A percentile compares a stretch with the other conserved stretches of the same genome.
These are phyloP conservation scores for Penicillium sp. DNA, from an alignment of 2,329 filamentous ascomycete genomes.

Conservation along the genomic window DNA sequence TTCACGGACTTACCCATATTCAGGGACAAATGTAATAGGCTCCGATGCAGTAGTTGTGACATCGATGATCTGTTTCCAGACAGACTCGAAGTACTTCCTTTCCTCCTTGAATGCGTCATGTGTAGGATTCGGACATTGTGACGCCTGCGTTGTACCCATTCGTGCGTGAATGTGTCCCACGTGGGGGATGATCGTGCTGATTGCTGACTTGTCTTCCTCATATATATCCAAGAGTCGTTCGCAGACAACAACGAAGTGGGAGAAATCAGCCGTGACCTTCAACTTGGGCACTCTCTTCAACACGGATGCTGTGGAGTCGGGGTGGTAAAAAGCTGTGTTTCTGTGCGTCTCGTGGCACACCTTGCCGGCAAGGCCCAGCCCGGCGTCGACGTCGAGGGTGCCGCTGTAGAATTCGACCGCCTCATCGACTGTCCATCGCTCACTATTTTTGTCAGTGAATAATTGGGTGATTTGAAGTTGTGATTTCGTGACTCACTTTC, in stretches of 20 bases:
- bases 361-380: constrained; percentile 31
- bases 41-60: constrained; percentile 2
- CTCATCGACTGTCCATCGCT: constrained; percentile 34
- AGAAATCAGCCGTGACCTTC: constrained; percentile 27
- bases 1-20: constrained; percentile 14
- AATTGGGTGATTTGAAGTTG: too few relatives aligned
- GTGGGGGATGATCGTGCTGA: constrained; percentile 30
- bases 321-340: constrained; percentile 36
- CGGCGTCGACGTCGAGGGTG: constrained; percentile 32
- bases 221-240: constrained; percentile 23
- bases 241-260: constrained; percentile 25
- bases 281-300: constrained; percentile 35
- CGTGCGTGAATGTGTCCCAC: constrained; percentile 40
- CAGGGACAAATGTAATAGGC: constrained; percentile 14
- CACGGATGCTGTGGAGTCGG: constrained; percentile 30
- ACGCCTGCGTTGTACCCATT: constrained; percentile 41
- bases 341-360: constrained; percentile 39
- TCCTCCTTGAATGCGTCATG: constrained; percentile 32
- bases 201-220: constrained; percentile 20
- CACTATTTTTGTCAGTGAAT: constrained; percentile 18
- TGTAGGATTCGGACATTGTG: constrained; percentile 39
- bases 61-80: constrained; percentile 21
- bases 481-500: constrained; percentile 22
- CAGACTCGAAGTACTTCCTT: constrained; percentile 34
- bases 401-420: constrained; percentile 37